Percentiles rank a stretch among this genome's conserved stretches.
phyloP scores from a whole-genome alignment of 306 rosid genomes.

The Cucurbita maxima region DNA sequence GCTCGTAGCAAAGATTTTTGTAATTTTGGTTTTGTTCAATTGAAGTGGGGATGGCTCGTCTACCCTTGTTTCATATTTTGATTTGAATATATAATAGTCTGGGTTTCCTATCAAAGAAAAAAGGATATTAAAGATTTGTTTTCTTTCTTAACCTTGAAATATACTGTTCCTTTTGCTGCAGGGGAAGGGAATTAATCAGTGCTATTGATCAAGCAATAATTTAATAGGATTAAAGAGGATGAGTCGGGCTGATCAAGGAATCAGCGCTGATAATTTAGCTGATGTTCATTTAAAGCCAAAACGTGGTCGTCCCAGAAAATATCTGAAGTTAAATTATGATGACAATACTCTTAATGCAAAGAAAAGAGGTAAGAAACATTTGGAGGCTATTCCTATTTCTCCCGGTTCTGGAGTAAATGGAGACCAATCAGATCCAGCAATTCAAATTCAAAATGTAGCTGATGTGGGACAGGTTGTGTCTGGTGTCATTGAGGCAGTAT shows the following conservation, averaged over 20 bases:
- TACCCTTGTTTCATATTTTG: neutral
- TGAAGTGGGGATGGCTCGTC: neutral
- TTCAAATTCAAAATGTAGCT: slow-evolving; percentile 19
- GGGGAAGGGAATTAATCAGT: slow-evolving; percentile 3
- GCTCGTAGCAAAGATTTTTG: neutral
- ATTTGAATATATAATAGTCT: neutral
- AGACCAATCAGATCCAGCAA: slow-evolving; percentile 34
- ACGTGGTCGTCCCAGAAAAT: slow-evolving; percentile 94
- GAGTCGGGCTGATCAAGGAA: slow-evolving; percentile 45
- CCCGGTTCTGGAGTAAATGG: slow-evolving; percentile 46
- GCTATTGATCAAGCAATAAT: neutral
- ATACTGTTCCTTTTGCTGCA: slow-evolving; percentile 4
- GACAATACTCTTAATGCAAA: slow-evolving; percentile 18
- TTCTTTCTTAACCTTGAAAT: neutral
- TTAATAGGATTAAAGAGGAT: slow-evolving; percentile 19
- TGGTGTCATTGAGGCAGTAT: slow-evolving; percentile 77
- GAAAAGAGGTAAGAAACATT: slow-evolving; percentile 24
- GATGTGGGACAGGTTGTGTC: slow-evolving; percentile 58
- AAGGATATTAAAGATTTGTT: neutral
- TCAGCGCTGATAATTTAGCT: slow-evolving; percentile 37
- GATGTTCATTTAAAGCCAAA: slow-evolving; percentile 69
- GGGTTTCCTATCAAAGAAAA: neutral
- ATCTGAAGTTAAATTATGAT: slow-evolving; percentile 39
- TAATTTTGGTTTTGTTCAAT: neutral
- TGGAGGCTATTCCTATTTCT: slow-evolving; percentile 22